Evolutionary conservation across 148 eudicot species (phyloP), one percentile per base, ranked within the genome.

Genomic region (Diospyros kaki): DNA sequence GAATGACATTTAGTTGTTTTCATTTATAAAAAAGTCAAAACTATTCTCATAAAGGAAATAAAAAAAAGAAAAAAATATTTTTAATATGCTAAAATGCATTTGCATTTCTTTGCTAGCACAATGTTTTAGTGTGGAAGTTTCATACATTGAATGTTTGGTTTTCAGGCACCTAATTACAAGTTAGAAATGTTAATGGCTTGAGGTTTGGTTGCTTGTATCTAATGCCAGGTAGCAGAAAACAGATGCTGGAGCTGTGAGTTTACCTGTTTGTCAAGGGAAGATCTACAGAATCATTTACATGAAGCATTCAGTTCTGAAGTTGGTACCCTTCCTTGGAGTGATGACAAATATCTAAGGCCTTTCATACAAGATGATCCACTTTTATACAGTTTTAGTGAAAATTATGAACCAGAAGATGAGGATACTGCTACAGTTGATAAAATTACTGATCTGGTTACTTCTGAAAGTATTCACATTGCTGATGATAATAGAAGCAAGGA

Each of bases 291-390:
- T 75, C 98, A 92, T 84, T 80, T 90, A 72, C 97, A 89, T 18
- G 74, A 82, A 70, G 17, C 69, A 13, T 83, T 61, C 12, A 73
- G 52, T 76, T 77, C 73, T 12, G 78, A 78, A 58, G 80, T 75
- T 9, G 73, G 68, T 82, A 76, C 15, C 67, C 68, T 73, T 66
- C 84, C 86, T 65, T 95, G 97, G 98, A 84, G 86, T 78, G 90
- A 92, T 73, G 96, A 92, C 71, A 86, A 75, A 63, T 95, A 84
- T 81, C 84, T 95, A n/a, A 87, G 82, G 68, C 96, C 98, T 50
- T 86, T 83, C 77, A 41, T 88, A 87, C 81, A 88, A 85, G 97
- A 89, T 45, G 98, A 95, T 82, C 75, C 94, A 39, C 85, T 95
- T n/a, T 76, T 95, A 66, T 90, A 84, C 76, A 92, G 85, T 77